These are phyloP conservation scores for Bisporella sp. DNA, from an alignment of 2,329 filamentous ascomycete genomes.

Conservation along the genomic window DNA sequence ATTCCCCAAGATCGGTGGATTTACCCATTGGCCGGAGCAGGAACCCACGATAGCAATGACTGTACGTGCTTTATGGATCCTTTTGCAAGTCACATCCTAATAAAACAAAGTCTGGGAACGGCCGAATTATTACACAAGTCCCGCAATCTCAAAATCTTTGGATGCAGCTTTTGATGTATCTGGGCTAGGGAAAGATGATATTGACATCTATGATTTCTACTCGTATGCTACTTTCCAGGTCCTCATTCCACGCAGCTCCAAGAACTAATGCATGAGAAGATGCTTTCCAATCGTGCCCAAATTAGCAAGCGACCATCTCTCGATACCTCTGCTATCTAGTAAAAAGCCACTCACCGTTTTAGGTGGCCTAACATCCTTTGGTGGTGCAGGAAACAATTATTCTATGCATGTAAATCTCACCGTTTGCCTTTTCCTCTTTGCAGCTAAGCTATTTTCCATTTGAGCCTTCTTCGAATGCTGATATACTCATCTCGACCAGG, in stretches of 20 bases:
- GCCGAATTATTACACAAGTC: slow-evolving; percentile 49
- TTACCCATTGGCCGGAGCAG: slow-evolving; percentile 57
- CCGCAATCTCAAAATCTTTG: slow-evolving; percentile 50
- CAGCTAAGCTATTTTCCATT: background rate
- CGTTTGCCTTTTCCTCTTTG: background rate
- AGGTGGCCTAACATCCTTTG: slow-evolving; percentile 61
- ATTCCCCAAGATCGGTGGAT: slow-evolving; percentile 53
- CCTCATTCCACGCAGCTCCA: background rate
- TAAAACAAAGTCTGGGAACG: slow-evolving; percentile 50
- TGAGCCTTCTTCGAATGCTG: background rate
- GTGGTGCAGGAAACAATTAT: slow-evolving; percentile 66
- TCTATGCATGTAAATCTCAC: slow-evolving; percentile 51
- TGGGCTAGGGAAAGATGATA: slow-evolving; percentile 38
- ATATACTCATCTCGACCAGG: slow-evolving; percentile 22
- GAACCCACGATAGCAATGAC: slow-evolving; percentile 48
- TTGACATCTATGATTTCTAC: slow-evolving; percentile 59
- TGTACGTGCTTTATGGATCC: slow-evolving; percentile 33
- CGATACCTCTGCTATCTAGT: slow-evolving; percentile 38
- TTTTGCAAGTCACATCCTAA: background rate
- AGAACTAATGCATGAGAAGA: slow-evolving; percentile 27
- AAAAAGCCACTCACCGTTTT: slow-evolving; percentile 52
- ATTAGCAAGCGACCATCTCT: slow-evolving; percentile 53
- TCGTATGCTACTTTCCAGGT: slow-evolving; percentile 33
- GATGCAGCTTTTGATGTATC: slow-evolving; percentile 44
- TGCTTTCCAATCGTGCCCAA: slow-evolving; percentile 67